Conservation (phyloP, 768 basidiomycete genomes). For the Mycena haematopus region DNA sequence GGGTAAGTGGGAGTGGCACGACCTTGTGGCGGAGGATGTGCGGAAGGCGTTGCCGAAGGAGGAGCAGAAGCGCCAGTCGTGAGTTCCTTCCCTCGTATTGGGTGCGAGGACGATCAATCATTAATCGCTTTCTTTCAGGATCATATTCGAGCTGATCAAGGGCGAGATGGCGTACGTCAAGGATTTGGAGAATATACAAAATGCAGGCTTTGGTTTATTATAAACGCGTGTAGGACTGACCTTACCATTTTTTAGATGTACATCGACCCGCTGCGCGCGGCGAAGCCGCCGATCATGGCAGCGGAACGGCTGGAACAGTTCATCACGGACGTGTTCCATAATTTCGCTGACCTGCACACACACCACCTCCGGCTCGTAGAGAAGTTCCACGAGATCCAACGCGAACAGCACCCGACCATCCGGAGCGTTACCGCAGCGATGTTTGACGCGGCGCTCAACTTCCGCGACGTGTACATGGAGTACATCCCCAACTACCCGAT, state of each 20-base stretch:
- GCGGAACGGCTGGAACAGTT: slow-evolving; percentile 75
- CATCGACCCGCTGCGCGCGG: slow-evolving; percentile 70
- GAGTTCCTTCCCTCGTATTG: slow-evolving; percentile 39
- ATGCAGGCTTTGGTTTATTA: slow-evolving; percentile 48
- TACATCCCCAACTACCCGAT: slow-evolving; percentile 93
- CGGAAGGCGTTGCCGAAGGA: slow-evolving; percentile 70
- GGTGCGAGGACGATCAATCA: too few relatives aligned
- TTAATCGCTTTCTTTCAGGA: slow-evolving; percentile 47
- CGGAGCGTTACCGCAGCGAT: slow-evolving; percentile 78
- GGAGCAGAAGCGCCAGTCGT: slow-evolving; percentile 87
- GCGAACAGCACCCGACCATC: slow-evolving; percentile 85
- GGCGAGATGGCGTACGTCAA: slow-evolving; percentile 96
- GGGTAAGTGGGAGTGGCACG: slow-evolving; percentile 90
- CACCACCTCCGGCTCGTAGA: slow-evolving; percentile 82
- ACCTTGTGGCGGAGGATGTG: slow-evolving; percentile 76
- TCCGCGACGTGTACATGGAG: slow-evolving; percentile 91
- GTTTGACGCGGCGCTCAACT: slow-evolving; percentile 89
- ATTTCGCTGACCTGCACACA: slow-evolving; percentile 74
- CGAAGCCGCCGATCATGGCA: slow-evolving; percentile 80
- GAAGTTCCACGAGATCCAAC: slow-evolving; percentile 83
- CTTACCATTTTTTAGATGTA: slow-evolving; percentile 74
- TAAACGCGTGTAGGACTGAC: neutral
- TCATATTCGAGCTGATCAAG: slow-evolving; percentile 94
- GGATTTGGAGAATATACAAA: slow-evolving; percentile 85
- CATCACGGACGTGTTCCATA: slow-evolving; percentile 89